Percentiles rank a stretch among this genome's conserved stretches.
Conservation (phyloP, 129 eudicot species). For the Arctium minus region DNA sequence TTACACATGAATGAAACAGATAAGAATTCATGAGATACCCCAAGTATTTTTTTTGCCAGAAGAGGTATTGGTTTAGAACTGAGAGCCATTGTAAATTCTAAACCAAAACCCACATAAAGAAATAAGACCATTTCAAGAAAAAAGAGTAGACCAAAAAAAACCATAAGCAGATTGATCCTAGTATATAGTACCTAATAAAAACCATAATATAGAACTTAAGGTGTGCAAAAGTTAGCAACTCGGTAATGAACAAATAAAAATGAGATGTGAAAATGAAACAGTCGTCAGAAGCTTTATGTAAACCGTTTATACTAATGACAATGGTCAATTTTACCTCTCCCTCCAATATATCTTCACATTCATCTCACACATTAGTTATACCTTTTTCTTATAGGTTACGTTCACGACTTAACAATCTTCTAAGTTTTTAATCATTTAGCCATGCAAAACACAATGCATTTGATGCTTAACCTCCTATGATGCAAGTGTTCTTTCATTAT, state of each 20-base stretch:
- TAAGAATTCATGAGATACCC: background rate
- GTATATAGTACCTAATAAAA: background rate
- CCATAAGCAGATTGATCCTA: background rate
- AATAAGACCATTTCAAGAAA: background rate
- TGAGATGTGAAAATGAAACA: background rate
- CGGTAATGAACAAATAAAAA: background rate
- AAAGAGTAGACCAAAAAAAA: background rate
- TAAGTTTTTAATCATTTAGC: no score
- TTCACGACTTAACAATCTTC: background rate
- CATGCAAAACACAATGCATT: background rate
- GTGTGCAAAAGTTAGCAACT: background rate
- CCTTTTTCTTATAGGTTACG: background rate
- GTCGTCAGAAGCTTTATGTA: background rate
- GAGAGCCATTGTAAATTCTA: background rate
- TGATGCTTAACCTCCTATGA: background rate
- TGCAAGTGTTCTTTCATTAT: background rate
- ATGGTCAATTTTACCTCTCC: background rate
- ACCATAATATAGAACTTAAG: background rate
- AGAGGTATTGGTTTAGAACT: background rate
- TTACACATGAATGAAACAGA: background rate
- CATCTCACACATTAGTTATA: background rate
- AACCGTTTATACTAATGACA: background rate
- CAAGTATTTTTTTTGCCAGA: background rate
- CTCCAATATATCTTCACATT: background rate
- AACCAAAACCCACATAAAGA: background rate